These are phyloP conservation scores for Hanseniaspora clermontiae DNA, from an alignment of 805 yeast genomes.

Conservation along the genomic window DNA sequence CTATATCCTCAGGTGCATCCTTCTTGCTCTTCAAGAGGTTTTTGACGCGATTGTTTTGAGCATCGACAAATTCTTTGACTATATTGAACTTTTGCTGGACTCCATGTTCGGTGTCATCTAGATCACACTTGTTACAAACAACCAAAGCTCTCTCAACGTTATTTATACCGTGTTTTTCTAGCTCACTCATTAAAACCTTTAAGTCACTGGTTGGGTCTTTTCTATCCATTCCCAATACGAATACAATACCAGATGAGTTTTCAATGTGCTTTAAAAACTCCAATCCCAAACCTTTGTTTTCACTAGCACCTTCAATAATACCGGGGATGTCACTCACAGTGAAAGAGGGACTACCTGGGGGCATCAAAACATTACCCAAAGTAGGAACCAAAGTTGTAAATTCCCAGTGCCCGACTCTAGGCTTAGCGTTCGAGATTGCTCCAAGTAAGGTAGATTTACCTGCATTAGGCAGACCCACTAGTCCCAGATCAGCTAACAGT, in stretches of 20 bases:
- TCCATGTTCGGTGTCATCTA: constrained; percentile 26
- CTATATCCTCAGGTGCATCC: constrained; percentile 4
- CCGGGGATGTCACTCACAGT: constrained; percentile 98
- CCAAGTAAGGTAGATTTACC: constrained; percentile 84
- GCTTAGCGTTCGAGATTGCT: constrained; percentile 79
- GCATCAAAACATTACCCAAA: constrained; percentile 68
- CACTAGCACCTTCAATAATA: constrained; percentile 73
- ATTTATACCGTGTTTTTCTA: constrained; percentile 50
- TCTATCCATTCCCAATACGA: constrained; percentile 68
- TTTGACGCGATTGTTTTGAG: constrained; percentile 17
- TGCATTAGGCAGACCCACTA: constrained; percentile 93
- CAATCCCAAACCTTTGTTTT: constrained; percentile 83
- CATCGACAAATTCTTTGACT: constrained; percentile 37
- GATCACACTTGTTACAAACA: constrained; percentile 90
- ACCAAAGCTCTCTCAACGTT: constrained; percentile 52
- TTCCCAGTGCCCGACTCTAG: constrained; percentile 92
- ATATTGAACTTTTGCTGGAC: constrained; percentile 30
- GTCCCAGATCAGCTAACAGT: constrained; percentile 80
- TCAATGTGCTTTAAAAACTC: constrained; percentile 88
- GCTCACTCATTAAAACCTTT: constrained; percentile 48
- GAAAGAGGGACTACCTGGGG: constrained; percentile 51
- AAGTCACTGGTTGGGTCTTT: constrained; percentile 56
- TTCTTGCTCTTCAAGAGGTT: background rate
- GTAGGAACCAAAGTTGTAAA: constrained; percentile 89
- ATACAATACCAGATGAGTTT: constrained; percentile 77